Base-by-base conservation (phyloP, 2,329 filamentous ascomycete species). In the Paracoccidioides lutzii region DNA sequence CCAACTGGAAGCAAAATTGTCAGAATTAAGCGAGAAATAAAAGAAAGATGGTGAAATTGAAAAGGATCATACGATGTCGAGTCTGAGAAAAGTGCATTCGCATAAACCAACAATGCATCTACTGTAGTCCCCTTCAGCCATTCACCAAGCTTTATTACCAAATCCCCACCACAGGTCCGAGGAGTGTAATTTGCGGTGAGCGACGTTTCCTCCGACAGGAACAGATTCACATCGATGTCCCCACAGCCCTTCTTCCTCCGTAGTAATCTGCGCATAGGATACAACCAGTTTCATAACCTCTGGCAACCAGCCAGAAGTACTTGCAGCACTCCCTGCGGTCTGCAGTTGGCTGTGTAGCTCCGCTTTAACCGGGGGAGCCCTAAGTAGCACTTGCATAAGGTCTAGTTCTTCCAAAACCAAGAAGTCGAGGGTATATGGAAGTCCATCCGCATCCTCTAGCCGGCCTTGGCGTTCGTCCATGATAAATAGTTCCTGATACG, bases 101-200 rank as follows among this genome's bases (percentile, higher is more conserved):
- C 88, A 70, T 90, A 86, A 10, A 81, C 80, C 57, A 90, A 82
- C 43, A 96, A 78, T 5, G 86, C 88, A 64, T 94, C 87, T 10
- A 94, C 77, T 0, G 88, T 84, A 53, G 81, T 82, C 54, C 81
- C 78, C 61, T 84, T 82, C 54, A 95, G 80, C 90, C 90, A 95
- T 69, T 96, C 90, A 50, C 88, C 88, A 57, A 95, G 77, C 73
- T 95, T 96, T 71, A 95, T 90, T 33, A 95, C 79, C 51, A 98
- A 76, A 68, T 97, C 93, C 51, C 90, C 90, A 60, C 89, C 93
- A 43, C 91, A 93, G 15, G 89, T 95, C 62, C 93, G 83, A 12
- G 93, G 88, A 0, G 93, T 96, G 73, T 97, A 98, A 70, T 97
- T 97, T 37, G 90, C 88, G 10, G 90, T 95, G 15, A 96, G 87